Evolutionary conservation across 2,329 filamentous ascomycete species (phyloP).

Genomic region (Zarea fungicola): DNA sequence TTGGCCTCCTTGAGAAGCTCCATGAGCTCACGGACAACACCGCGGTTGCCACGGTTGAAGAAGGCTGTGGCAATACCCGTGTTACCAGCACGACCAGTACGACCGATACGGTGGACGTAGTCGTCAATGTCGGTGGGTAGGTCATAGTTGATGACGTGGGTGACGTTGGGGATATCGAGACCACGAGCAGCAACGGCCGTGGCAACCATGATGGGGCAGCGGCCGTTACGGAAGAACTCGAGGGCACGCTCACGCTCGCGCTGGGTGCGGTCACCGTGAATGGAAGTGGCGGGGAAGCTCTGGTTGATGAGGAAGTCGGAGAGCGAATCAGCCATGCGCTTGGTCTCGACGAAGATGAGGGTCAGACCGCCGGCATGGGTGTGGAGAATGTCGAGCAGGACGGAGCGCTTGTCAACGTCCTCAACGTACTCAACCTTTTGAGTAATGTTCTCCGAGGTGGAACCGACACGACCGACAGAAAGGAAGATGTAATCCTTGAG

Average conservation of each 20-base stretch:
- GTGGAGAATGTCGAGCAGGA: constrained; percentile 94
- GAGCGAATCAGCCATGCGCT: constrained; percentile 97
- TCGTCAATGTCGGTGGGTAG: constrained; percentile 98
- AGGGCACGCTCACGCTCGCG: constrained; percentile 97
- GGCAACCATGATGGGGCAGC: constrained; percentile 93
- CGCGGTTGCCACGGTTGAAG: constrained; percentile 99
- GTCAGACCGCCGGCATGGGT: constrained; percentile 86
- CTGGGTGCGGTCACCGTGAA: constrained; percentile 97
- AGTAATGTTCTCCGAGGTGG: constrained; percentile 99
- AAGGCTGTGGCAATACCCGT: constrained; percentile 97
- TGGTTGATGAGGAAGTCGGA: constrained; percentile 99
- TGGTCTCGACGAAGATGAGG: constrained; percentile 97
- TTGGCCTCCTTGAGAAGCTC: constrained; percentile 99
- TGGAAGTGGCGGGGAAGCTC: constrained; percentile 95
- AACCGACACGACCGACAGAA: constrained; percentile 96
- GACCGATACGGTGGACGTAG: constrained; percentile 98
- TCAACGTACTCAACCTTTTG: constrained; percentile 98
- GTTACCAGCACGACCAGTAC: constrained; percentile 99
- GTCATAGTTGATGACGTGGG: constrained; percentile 98
- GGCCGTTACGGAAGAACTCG: constrained; percentile 93
- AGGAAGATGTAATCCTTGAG: constrained; percentile 99
- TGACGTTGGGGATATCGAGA: constrained; percentile 93
- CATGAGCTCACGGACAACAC: constrained; percentile 91
- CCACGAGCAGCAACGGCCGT: constrained; percentile 91
- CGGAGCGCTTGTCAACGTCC: constrained; percentile 94